Conservation (phyloP, 306 rosid genomes). For the Echinosophora koreensis region DNA sequence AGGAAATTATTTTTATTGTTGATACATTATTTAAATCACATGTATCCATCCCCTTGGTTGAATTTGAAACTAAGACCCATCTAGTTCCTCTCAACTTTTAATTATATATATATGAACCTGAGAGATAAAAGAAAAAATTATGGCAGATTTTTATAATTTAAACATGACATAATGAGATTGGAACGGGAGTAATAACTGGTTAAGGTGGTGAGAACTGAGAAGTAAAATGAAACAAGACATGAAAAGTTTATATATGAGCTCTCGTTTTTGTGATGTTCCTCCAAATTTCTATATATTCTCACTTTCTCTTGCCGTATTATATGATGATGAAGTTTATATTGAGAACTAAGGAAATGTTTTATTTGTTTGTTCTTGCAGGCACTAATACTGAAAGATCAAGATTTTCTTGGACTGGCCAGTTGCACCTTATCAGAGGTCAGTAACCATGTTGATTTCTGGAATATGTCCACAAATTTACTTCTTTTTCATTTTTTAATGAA, state of each 20-base stretch:
- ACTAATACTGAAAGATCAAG: constrained; percentile 75
- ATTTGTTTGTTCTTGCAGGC: constrained; percentile 54
- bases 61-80: not conserved
- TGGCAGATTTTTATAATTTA: not conserved
- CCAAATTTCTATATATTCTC: not conserved
- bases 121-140: not conserved
- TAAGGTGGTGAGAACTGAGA: not conserved
- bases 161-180: not conserved
- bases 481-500: too few species aligned
- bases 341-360: not conserved
- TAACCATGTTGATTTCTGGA: constrained; percentile 17
- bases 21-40: not conserved
- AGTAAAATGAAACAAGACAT: not conserved
- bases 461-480: not conserved
- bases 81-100: not conserved
- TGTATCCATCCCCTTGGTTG: not conserved
- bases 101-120: not conserved
- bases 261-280: not conserved
- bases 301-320: not conserved
- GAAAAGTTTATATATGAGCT: not conserved
- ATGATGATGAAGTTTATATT: constrained; percentile 16
- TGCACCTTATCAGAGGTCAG: constrained; percentile 86
- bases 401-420: constrained; percentile 80
- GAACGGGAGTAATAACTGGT: not conserved
- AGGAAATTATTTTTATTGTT: not conserved